Base-by-base conservation (phyloP, 805 yeast species). In the Yamadazyma sp. region DNA sequence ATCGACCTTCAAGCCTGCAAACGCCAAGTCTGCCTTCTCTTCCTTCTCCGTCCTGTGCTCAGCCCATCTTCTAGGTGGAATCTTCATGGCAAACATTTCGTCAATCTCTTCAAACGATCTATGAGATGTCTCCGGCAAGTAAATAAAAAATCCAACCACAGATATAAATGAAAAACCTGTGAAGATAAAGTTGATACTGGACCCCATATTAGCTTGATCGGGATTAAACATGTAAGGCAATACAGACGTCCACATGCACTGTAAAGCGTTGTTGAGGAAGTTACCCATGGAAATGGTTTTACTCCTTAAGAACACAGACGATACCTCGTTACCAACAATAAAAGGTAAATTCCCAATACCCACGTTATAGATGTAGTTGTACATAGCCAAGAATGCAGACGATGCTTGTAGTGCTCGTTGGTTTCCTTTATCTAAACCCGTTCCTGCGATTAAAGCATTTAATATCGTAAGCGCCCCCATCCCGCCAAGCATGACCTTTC, bases 181-280 rank as follows among this genome's bases (percentile, higher is more conserved):
- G 57, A 68, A 61, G 38, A 73, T 60, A 45, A 68, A 69, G 5
- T 67, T 72, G 18, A 71, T 66, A 45, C 70, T 71, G 9, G 70
- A 71, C 14, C 71, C 63, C 68, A 69, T 54, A 45, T 73, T 62
- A 38, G 69, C 73, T 25, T 59, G 55, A 31, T 48, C 48, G 7
- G 54, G 50, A 31, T 49, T 48, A 34, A 51, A 50, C 14, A 50
- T 42, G 35, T 51, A 51, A 3, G 55, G 55, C 6, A 51, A 32
- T 7, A 45, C 45, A 39, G 49, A 48, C 3, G 42, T 32, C 52
- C 45, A 49, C 36, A 44, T 34, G 31, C 38, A 37, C 13, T 44
- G 39, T 12, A 37, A 40, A 11, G 30, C 10, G 17, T 38, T 40
- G 34, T 33, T 44, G 10, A 32, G 15, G 3, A 40, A 25, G 16